Evolutionary conservation across 306 rosid genomes (phyloP).

Genomic region (Cicer cuneatum): DNA sequence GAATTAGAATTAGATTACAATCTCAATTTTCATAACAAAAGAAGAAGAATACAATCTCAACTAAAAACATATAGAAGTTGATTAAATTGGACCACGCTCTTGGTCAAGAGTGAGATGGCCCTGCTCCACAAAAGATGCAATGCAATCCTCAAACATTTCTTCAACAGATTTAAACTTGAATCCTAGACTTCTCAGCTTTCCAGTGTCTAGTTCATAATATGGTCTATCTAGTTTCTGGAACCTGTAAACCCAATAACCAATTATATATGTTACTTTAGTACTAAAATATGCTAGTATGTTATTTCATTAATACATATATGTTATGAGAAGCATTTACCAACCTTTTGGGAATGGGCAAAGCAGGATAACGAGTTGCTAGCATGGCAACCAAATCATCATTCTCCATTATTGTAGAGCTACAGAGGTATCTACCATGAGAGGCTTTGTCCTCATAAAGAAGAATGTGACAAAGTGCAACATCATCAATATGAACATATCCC

Average conservation of each 20-base stretch:
- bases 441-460: slow-evolving; percentile 62
- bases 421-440: slow-evolving; percentile 71
- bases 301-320: too few relatives aligned
- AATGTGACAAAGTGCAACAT: slow-evolving; percentile 74
- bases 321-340: slow-evolving; percentile 10
- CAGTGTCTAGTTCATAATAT: slow-evolving; percentile 59
- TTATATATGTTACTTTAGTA: too few relatives aligned
- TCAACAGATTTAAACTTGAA: slow-evolving; percentile 65
- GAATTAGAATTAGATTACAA: too few relatives aligned
- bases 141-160: slow-evolving; percentile 86
- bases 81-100: too few relatives aligned
- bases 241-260: slow-evolving; percentile 48
- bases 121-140: slow-evolving; percentile 65
- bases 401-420: slow-evolving; percentile 65
- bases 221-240: slow-evolving; percentile 62
- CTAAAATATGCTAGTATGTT: too few relatives aligned
- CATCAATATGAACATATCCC: slow-evolving; percentile 88
- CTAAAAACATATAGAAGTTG: too few relatives aligned
- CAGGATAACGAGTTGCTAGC: slow-evolving; percentile 62
- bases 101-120: slow-evolving; percentile 45
- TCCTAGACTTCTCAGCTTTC: slow-evolving; percentile 65
- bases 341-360: slow-evolving; percentile 73
- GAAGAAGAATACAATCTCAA: too few relatives aligned
- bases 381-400: slow-evolving; percentile 57
- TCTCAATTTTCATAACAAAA: too few relatives aligned